phyloP scores from a whole-genome alignment of 441 rosid genomes.

The Rhodomyrtus psidioides region DNA sequence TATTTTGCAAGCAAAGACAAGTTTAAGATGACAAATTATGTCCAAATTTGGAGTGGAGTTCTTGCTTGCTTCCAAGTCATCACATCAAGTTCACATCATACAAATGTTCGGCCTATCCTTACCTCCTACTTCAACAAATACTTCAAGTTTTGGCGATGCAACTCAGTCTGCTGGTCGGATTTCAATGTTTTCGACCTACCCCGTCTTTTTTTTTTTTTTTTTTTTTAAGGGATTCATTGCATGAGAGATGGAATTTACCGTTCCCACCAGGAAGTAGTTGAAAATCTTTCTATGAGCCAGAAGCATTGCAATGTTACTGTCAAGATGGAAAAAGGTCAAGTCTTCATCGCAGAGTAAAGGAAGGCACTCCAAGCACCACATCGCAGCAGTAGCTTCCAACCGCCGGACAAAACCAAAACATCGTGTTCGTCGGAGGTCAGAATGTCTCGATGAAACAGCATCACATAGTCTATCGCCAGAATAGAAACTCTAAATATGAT shows the following conservation, averaged over 20 bases:
- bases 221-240: background rate
- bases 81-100: background rate
- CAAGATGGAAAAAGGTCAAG: background rate
- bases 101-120: background rate
- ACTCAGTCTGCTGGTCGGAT: background rate
- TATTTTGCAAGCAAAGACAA: background rate
- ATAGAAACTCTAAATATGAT: background rate
- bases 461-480: background rate
- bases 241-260: background rate
- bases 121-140: background rate
- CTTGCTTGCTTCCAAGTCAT: background rate
- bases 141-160: background rate
- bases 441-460: background rate
- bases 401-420: background rate
- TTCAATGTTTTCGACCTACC: background rate
- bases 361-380: background rate
- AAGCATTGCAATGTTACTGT: background rate
- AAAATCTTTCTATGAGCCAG: background rate
- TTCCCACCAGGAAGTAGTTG: background rate
- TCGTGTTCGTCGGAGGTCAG: background rate
- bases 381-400: background rate
- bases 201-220: background rate
- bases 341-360: background rate
- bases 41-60: background rate
- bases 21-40: background rate